phyloP scores from a whole-genome alignment of 2,329 filamentous ascomycete species.

The Berkeleyomyces basicola region DNA sequence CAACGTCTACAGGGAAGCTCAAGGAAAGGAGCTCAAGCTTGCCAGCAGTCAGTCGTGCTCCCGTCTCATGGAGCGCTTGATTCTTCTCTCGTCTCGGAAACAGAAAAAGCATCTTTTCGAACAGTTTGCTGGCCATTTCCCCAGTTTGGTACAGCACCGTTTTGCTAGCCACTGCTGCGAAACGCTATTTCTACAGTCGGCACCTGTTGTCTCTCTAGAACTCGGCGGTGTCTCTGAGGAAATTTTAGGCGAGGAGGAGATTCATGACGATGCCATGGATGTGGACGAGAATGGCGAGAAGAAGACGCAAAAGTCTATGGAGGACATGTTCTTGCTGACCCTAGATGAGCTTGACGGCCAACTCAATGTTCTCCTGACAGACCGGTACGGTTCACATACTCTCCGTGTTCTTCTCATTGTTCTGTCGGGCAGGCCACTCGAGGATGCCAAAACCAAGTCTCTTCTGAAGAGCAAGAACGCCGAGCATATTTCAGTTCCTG shows the following conservation, averaged over 20 bases:
- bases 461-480: slow-evolving; percentile 88
- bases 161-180: slow-evolving; percentile 98
- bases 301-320: slow-evolving; percentile 47
- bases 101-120: slow-evolving; percentile 81
- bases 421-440: slow-evolving; percentile 65
- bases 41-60: slow-evolving; percentile 94
- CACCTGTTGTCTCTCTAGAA: slow-evolving; percentile 62
- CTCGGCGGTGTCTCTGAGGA: slow-evolving; percentile 32
- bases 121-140: slow-evolving; percentile 73
- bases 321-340: slow-evolving; percentile 67
- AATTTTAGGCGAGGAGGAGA: slow-evolving; percentile 27
- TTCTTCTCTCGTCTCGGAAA: slow-evolving; percentile 56
- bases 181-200: slow-evolving; percentile 71
- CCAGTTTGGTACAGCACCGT: slow-evolving; percentile 80
- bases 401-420: slow-evolving; percentile 74
- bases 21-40: slow-evolving; percentile 88
- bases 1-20: slow-evolving; percentile 72
- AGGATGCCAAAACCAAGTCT: slow-evolving; percentile 49
- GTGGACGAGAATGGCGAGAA: slow-evolving; percentile 7
- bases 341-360: slow-evolving; percentile 79
- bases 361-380: slow-evolving; percentile 68
- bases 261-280: slow-evolving; percentile 16
- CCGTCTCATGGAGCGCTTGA: slow-evolving; percentile 77
- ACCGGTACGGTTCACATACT: slow-evolving; percentile 79
- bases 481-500: slow-evolving; percentile 55